Base-by-base conservation (phyloP, 768 basidiomycete genomes). In the Clavaria fumosa region DNA sequence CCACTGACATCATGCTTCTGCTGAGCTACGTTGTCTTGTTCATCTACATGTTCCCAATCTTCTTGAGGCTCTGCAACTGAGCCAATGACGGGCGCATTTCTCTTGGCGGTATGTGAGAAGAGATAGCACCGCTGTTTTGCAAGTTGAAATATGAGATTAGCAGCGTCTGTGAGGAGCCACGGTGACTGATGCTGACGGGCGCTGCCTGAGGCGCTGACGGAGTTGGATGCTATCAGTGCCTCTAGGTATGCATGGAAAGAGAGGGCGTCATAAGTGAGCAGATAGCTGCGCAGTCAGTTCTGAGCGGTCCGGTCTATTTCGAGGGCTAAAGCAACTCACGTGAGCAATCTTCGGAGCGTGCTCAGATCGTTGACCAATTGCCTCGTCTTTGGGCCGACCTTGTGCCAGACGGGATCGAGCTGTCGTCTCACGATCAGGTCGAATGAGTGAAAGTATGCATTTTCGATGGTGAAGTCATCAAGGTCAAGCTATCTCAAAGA, bases 381-480 rank as follows among this genome's bases (percentile, higher is more conserved):
- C 47, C 85, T 89, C 4, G 91, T 97, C 43, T 73, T 79, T 1
- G 85, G 77, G 0, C 89, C 89, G 19, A 93, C 91, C 58, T 89
- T 86, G 56, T 97, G 90, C 93, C 95, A 97, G 5, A 95, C 80
- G 0, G 89, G 69, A 54, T 95, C 88, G 5, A 97, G 70, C 49
- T 91, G 88, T 22, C 74, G 71, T 3, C 91, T 74, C 2, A 96
- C 89, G 35, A 93, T 68, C 14, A 70, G 60, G 50, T 96, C 91
- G 50, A 97, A 99, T 1, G 83, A 86, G 23, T 76, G 75, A 55
- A 96, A 97, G 48, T 96, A 90, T 0, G 90, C 86, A 48, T 82
- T 90, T 50, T 95, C 84, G 33, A 97, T 70, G 18, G 72, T 89
- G 41, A 97, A 65, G 44, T 95, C 90, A 46, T 97, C 93, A 11